A percentile compares a stretch with the other conserved stretches of the same genome.
These are phyloP conservation scores for Haplosporangium gracile DNA, from an alignment of 192 early-diverging fungal genomes.

Conservation along the genomic window DNA sequence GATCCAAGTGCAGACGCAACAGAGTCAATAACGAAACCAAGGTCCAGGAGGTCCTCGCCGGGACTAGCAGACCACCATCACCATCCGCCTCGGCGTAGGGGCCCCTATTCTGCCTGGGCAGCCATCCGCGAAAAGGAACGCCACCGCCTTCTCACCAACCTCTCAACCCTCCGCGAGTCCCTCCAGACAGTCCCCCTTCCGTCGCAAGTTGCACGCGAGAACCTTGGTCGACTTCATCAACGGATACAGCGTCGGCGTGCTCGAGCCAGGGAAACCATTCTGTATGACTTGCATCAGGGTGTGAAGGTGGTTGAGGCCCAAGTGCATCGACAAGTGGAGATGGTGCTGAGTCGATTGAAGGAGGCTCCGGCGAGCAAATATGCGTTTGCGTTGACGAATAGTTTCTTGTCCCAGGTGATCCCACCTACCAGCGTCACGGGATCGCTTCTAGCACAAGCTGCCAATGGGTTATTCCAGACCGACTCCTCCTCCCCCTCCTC, in stretches of 20 bases:
- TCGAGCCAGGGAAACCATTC: slow-evolving; percentile 25
- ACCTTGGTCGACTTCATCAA: slow-evolving; percentile 16
- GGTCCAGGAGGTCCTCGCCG: neutral
- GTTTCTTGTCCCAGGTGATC: slow-evolving; percentile 35
- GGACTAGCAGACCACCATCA: neutral
- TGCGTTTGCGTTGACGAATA: slow-evolving; percentile 47
- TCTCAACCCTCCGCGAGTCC: slow-evolving; percentile 1
- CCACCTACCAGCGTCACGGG: slow-evolving; percentile 7
- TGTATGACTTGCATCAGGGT: slow-evolving; percentile 46
- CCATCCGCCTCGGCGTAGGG: neutral
- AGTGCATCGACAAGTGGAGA: slow-evolving; percentile 41
- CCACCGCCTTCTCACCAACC: slow-evolving; percentile 6
- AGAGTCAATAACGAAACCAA: neutral
- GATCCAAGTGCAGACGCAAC: neutral
- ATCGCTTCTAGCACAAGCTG: neutral
- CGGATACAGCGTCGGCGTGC: slow-evolving; percentile 32
- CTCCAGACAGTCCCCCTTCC: neutral
- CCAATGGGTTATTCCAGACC: slow-evolving; percentile 1
- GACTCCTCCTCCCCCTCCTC: neutral
- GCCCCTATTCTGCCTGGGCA: slow-evolving; percentile 18
- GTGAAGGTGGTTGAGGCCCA: slow-evolving; percentile 35
- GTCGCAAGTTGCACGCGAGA: slow-evolving; percentile 22
- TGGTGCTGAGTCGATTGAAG: slow-evolving; percentile 48
- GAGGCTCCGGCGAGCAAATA: slow-evolving; percentile 28
- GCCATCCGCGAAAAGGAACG: slow-evolving; percentile 21